A percentile compares a stretch with the other conserved stretches of the same genome.
Conservation (phyloP, 106 monocot genomes). For the Xerophyta viscosa region DNA sequence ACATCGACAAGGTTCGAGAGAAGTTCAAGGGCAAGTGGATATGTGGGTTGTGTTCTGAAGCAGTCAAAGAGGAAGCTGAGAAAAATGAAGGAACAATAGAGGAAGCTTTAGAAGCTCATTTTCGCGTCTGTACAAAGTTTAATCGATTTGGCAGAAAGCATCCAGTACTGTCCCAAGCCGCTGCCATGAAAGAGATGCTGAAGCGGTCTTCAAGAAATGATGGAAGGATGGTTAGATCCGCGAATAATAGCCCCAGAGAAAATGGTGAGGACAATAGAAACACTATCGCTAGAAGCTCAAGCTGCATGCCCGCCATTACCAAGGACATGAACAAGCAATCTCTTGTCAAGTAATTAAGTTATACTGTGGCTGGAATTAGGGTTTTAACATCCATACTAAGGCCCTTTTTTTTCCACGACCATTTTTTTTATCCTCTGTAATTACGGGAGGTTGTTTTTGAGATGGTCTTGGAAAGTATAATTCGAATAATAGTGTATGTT, state of each 20-base stretch:
- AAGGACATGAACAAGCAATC: too few relatives aligned
- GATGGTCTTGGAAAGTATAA: too few relatives aligned
- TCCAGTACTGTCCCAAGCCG: conserved; percentile 46
- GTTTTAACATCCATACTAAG: too few relatives aligned
- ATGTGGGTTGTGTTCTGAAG: conserved; percentile 78
- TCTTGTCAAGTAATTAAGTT: too few relatives aligned
- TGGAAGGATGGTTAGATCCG: background rate
- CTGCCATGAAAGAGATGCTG: conserved; percentile 53
- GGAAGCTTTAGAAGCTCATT: conserved; percentile 48
- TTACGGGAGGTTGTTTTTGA: too few relatives aligned
- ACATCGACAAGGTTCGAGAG: conserved; percentile 42
- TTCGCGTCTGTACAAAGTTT: conserved; percentile 46
- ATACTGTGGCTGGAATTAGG: too few relatives aligned
- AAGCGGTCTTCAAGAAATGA: conserved; percentile 20
- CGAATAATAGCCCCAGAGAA: conserved; percentile 10
- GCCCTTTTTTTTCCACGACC: too few relatives aligned
- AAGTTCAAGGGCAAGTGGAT: conserved; percentile 59
- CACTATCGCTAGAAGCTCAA: conserved; percentile 16
- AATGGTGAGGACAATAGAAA: background rate
- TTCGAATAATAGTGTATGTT: too few relatives aligned
- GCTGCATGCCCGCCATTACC: conserved; percentile 24
- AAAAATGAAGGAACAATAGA: conserved; percentile 32
- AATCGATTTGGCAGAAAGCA: conserved; percentile 37
- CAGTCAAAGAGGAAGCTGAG: conserved; percentile 65
- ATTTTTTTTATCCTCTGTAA: too few relatives aligned